A percentile compares a stretch with the other conserved stretches of the same genome.
Evolutionary conservation across 148 eudicot species (phyloP).

Genomic region (Arctostaphylos glauca): DNA sequence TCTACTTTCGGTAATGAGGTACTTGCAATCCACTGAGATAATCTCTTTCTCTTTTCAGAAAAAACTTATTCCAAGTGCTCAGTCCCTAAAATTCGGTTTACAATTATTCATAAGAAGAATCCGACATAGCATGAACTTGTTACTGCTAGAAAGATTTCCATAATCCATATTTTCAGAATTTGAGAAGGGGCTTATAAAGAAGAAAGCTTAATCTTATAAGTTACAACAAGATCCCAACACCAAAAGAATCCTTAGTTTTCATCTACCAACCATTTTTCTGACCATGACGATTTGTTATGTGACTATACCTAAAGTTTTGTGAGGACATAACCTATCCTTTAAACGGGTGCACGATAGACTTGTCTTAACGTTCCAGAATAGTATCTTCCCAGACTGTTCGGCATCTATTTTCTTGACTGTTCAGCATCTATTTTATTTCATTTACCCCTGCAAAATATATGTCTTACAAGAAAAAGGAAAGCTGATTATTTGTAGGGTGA

Average conservation of each 20-base stretch:
- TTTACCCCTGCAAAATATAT: neutral
- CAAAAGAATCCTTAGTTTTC: neutral
- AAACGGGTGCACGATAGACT: neutral
- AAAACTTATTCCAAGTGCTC: slow-evolving; percentile 42
- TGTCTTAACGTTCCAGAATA: neutral
- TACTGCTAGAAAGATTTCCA: neutral
- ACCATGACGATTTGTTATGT: neutral
- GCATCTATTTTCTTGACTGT: too few species aligned
- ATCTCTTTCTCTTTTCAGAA: slow-evolving; percentile 53
- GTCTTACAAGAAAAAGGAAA: neutral
- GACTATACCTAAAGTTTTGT: neutral
- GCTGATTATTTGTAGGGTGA: neutral
- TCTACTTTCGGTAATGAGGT: slow-evolving; percentile 37
- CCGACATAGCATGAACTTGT: neutral
- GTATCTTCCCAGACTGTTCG: neutral
- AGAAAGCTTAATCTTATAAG: neutral
- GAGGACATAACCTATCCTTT: neutral
- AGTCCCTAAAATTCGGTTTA: slow-evolving; percentile 28
- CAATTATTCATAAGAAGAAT: neutral
- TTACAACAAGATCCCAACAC: neutral
- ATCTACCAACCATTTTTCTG: neutral
- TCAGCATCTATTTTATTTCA: neutral
- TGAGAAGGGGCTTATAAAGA: neutral
- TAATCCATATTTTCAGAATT: neutral
- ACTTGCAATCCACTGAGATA: slow-evolving; percentile 48